phyloP scores from a whole-genome alignment of 208 protist genomes.

The Trypanosoma mega region DNA sequence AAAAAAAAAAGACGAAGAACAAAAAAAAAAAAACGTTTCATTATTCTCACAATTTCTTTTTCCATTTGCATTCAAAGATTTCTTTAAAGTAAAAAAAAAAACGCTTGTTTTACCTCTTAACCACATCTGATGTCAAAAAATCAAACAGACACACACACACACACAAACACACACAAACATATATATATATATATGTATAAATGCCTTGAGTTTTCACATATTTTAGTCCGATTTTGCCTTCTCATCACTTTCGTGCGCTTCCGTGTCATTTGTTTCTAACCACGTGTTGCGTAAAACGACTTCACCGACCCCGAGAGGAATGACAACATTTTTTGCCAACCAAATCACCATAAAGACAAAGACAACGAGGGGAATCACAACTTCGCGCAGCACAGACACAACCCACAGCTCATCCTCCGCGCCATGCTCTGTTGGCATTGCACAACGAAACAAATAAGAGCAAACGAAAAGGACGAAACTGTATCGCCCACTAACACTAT shows the following conservation, averaged over 20 bases:
- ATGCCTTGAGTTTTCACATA: background rate
- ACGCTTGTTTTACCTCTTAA: no score
- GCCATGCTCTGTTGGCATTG: background rate
- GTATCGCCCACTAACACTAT: background rate
- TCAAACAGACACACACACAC: no score
- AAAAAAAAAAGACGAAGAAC: no score
- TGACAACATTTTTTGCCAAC: conserved; percentile 34
- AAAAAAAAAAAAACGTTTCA: no score
- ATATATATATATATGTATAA: conserved; percentile 9
- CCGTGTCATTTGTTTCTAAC: background rate
- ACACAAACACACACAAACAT: no score
- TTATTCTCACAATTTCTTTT: no score
- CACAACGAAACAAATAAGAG: conserved; percentile 2
- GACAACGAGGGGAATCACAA: conserved; percentile 49
- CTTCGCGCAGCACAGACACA: conserved; percentile 53
- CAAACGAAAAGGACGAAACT: conserved; percentile 1
- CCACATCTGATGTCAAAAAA: no score
- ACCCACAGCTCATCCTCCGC: conserved; percentile 35
- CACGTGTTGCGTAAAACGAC: conserved; percentile 28
- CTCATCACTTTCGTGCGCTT: conserved; percentile 12
- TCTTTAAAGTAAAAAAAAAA: no score
- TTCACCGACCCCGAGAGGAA: conserved; percentile 44
- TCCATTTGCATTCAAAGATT: no score
- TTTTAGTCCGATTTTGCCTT: background rate
- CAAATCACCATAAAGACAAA: conserved; percentile 53